phyloP scores from a whole-genome alignment of 2,329 filamentous ascomycete genomes.

The Aspergillus proliferans region DNA sequence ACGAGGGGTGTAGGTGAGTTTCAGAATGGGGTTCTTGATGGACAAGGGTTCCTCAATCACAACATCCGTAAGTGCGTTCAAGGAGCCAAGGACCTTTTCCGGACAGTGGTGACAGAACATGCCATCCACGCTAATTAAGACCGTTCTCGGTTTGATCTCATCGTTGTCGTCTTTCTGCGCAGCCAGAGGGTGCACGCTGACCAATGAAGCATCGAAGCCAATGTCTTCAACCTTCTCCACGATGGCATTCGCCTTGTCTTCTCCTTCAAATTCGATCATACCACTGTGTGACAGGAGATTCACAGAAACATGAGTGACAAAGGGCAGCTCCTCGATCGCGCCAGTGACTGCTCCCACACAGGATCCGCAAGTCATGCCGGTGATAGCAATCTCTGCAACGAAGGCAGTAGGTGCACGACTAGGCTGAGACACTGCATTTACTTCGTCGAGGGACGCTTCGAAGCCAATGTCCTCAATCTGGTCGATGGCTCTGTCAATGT shows the following conservation, averaged over 20 bases:
- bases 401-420: conserved; percentile 12
- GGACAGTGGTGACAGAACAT: conserved; percentile 72
- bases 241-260: conserved; percentile 40
- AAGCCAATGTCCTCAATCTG: conserved; percentile 47
- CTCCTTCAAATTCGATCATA: conserved; percentile 44
- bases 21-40: conserved; percentile 60
- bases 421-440: conserved; percentile 10
- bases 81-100: conserved; percentile 32
- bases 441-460: conserved; percentile 38
- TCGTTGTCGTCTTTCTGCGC: conserved; percentile 30
- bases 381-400: conserved; percentile 45
- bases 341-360: conserved; percentile 47
- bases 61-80: conserved; percentile 45
- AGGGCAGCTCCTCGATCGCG: conserved; percentile 41
- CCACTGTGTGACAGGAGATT: conserved; percentile 49
- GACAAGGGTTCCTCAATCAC: conserved; percentile 43
- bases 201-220: conserved; percentile 60
- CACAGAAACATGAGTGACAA: conserved; percentile 44
- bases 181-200: conserved; percentile 32
- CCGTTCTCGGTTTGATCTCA: conserved; percentile 42
- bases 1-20: conserved; percentile 62
- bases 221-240: conserved; percentile 49
- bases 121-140: conserved; percentile 62
- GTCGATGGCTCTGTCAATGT: conserved; percentile 42
- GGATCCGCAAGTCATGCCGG: conserved; percentile 54